Percentiles rank a stretch among this genome's conserved stretches.
Evolutionary conservation across 225 moss, liverwort and hornwort genomes (phyloP).

Genomic region (Neckera pumila): DNA sequence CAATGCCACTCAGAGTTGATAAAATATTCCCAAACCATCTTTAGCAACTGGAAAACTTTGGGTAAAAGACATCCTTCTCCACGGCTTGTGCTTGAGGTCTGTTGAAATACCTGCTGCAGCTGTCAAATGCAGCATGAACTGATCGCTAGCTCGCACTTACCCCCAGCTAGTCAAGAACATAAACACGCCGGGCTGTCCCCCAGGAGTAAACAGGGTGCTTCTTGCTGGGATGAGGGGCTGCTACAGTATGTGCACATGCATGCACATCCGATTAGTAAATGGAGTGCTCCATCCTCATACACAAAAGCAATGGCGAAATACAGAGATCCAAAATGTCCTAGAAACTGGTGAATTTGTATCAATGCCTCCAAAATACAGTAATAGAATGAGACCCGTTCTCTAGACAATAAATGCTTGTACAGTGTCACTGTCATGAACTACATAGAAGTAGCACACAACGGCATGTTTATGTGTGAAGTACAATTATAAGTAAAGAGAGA

Average conservation of each 20-base stretch:
- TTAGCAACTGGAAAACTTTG: not conserved
- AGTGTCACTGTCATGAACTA: slow-evolving; percentile 8
- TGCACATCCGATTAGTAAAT: slow-evolving; percentile 99
- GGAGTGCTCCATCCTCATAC: slow-evolving; percentile 28
- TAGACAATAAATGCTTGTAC: slow-evolving; percentile 2
- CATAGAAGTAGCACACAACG: slow-evolving; percentile 11
- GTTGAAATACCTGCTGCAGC: slow-evolving; percentile 99
- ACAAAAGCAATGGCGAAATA: slow-evolving; percentile 23
- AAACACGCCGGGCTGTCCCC: slow-evolving; percentile 63
- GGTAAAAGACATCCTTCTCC: slow-evolving; percentile 35
- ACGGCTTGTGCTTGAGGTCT: slow-evolving; percentile 71
- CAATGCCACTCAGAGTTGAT: slow-evolving; percentile 6
- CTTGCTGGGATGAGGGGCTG: slow-evolving; percentile 99
- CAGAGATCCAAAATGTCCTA: slow-evolving; percentile 21
- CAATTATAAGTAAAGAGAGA: not conserved
- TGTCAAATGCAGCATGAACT: slow-evolving; percentile 93
- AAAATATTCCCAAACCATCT: not conserved
- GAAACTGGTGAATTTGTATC: slow-evolving; percentile 1
- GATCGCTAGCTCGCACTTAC: slow-evolving; percentile 93
- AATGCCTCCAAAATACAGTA: slow-evolving; percentile 4
- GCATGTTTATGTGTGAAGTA: slow-evolving; percentile 14
- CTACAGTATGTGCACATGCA: slow-evolving; percentile 99
- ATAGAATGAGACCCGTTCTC: slow-evolving; percentile 10
- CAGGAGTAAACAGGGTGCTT: slow-evolving; percentile 73
- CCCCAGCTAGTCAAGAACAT: slow-evolving; percentile 78